These are phyloP conservation scores for Lycium barbarum DNA, from an alignment of 257 asterid species.

Conservation along the genomic window DNA sequence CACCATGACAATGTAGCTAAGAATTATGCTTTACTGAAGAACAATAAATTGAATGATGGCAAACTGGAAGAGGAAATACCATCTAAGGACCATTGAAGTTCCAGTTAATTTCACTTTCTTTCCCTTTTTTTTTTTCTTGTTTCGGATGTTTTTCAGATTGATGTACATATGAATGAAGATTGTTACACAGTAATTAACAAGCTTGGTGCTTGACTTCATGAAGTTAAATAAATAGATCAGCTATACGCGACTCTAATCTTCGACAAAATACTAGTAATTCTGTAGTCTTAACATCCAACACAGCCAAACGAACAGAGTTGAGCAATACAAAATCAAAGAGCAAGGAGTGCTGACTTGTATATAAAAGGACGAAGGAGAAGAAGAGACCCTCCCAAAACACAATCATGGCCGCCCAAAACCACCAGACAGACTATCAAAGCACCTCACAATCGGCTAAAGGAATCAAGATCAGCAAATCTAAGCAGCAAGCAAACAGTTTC, in stretches of 20 bases:
- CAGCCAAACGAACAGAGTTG: neutral
- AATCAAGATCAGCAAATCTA: neutral
- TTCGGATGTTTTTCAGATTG: neutral
- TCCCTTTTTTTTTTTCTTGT: neutral
- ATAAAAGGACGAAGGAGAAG: neutral
- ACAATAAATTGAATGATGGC: constrained; percentile 14
- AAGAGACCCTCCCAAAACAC: neutral
- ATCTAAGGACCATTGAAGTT: neutral
- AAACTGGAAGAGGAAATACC: neutral
- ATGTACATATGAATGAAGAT: constrained; percentile 24
- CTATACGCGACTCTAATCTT: neutral
- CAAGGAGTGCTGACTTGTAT: neutral
- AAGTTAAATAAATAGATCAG: neutral
- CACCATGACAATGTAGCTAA: neutral
- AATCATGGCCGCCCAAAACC: too few relatives aligned
- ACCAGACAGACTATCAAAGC: neutral
- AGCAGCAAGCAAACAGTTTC: neutral
- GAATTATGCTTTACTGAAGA: neutral
- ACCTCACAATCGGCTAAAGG: neutral
- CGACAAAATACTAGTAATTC: neutral
- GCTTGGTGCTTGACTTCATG: neutral
- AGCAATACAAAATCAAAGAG: neutral
- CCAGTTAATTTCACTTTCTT: neutral
- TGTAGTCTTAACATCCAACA: neutral
- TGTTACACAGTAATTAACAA: neutral